Evolutionary conservation across 306 rosid species (phyloP).

Genomic region (Albizia julibrissin): DNA sequence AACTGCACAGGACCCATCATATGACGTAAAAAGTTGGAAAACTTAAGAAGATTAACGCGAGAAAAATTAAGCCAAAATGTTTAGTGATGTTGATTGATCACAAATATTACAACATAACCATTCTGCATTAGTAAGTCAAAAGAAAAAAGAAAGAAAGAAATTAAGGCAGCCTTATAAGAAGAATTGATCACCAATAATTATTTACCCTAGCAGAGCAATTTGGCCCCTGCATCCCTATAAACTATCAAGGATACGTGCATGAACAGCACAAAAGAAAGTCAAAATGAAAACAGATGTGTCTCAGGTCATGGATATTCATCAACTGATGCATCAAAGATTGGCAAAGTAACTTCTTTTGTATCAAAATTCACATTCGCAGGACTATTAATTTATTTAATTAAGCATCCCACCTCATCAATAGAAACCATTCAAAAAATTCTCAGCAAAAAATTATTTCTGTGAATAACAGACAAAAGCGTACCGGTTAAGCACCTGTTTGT

Average conservation of each 20-base stretch:
- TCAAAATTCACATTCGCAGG: conserved; percentile 21
- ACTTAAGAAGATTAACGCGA: conserved; percentile 11
- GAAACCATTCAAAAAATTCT: conserved; percentile 18
- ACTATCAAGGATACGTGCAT: not conserved
- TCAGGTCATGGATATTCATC: not conserved
- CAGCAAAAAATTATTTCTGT: conserved; percentile 35
- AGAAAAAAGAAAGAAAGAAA: conserved; percentile 13
- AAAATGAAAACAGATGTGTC: conserved; percentile 5
- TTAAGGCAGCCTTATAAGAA: conserved; percentile 10
- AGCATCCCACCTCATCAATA: conserved; percentile 25
- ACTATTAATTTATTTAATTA: conserved; percentile 3
- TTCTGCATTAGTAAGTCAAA: not conserved
- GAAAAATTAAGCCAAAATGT: conserved; percentile 7
- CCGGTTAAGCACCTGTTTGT: conserved; percentile 94
- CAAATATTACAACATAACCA: conserved; percentile 9
- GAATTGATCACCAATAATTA: not conserved
- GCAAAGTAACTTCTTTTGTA: conserved; percentile 12
- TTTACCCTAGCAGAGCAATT: not conserved
- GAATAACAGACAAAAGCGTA: conserved; percentile 56
- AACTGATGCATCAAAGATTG: not conserved
- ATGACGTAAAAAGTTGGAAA: conserved; percentile 3
- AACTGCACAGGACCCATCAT: conserved; percentile 58
- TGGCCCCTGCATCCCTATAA: not conserved
- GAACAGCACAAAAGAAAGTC: not conserved
- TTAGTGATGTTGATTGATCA: not conserved